Evolutionary conservation across 352 stramenopile genomes (phyloP).

Genomic region (Phytophthora pistaciae): DNA sequence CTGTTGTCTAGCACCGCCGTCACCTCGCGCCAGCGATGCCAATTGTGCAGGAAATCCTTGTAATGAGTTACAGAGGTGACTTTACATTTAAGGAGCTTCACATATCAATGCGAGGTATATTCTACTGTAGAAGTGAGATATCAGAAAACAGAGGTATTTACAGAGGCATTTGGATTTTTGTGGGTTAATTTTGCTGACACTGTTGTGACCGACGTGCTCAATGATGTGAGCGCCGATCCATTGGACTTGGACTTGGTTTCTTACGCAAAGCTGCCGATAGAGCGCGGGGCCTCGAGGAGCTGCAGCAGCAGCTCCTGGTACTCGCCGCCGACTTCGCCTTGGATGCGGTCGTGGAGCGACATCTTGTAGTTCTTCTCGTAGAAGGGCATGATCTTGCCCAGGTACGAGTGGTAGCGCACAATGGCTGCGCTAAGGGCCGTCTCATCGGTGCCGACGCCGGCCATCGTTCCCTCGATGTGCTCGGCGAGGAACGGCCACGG

Average conservation of each 20-base stretch:
- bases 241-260: constrained; percentile 1
- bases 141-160: background rate
- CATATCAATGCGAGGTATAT: background rate
- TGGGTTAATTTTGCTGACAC: constrained; percentile 6
- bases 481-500: constrained; percentile 70
- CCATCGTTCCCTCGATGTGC: constrained; percentile 73
- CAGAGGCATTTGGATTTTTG: constrained; percentile 8
- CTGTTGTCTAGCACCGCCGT: background rate
- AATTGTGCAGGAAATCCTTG: constrained; percentile 2
- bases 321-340: constrained; percentile 59
- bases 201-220: background rate
- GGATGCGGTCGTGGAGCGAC: constrained; percentile 66
- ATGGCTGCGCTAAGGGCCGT: constrained; percentile 65
- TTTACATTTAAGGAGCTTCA: too few species aligned
- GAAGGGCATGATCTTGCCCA: constrained; percentile 53
- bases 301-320: constrained; percentile 66
- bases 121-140: background rate
- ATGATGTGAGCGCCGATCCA: background rate
- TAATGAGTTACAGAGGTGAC: background rate
- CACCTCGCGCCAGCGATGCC: background rate
- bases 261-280: constrained; percentile 43
- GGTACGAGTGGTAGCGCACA: constrained; percentile 77
- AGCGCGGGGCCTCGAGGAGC: constrained; percentile 56
- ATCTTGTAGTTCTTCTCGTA: constrained; percentile 74
- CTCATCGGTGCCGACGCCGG: constrained; percentile 75